Evolutionary conservation across 106 monocot genomes (phyloP).

Genomic region (Hemerocallis citrina): DNA sequence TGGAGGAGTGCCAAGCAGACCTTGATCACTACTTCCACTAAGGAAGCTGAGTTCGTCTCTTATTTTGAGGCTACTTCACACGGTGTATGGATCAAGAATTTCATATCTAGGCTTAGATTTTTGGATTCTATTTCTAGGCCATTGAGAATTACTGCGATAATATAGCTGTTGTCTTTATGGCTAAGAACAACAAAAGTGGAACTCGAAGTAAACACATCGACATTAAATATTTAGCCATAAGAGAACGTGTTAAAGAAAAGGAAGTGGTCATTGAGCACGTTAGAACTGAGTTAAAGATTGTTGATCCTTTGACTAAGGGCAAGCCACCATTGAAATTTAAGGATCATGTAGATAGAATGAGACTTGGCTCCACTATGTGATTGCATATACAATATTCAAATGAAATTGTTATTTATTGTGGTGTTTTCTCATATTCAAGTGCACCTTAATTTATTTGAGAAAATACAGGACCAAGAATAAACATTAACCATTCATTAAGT

Average conservation of each 20-base stretch:
- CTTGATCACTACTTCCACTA: constrained; percentile 1
- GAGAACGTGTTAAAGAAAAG: constrained; percentile 1
- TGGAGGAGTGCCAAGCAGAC: constrained; percentile 6
- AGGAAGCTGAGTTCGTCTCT: constrained; percentile 9
- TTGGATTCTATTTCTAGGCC: constrained; percentile 8
- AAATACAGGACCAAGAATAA: too few species aligned
- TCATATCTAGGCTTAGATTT: background rate
- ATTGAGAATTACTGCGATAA: constrained; percentile 2
- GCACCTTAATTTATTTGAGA: too few species aligned
- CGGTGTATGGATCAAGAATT: constrained; percentile 5
- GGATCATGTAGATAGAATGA: too few species aligned
- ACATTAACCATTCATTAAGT: too few species aligned
- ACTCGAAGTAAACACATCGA: constrained; percentile 8
- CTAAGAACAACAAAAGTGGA: constrained; percentile 13
- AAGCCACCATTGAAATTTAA: too few species aligned
- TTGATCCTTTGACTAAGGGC: too few species aligned
- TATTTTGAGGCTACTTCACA: constrained; percentile 12
- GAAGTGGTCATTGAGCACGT: background rate
- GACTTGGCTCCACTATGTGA: too few species aligned
- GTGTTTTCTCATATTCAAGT: too few species aligned
- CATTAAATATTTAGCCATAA: constrained; percentile 11
- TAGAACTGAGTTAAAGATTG: constrained; percentile 3
- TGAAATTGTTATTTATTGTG: too few species aligned
- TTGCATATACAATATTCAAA: too few species aligned
- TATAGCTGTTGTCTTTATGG: constrained; percentile 1